Percentiles rank a stretch among this genome's conserved stretches.
Conservation (phyloP, 306 rosid genomes). For the Prunus dulcis region DNA sequence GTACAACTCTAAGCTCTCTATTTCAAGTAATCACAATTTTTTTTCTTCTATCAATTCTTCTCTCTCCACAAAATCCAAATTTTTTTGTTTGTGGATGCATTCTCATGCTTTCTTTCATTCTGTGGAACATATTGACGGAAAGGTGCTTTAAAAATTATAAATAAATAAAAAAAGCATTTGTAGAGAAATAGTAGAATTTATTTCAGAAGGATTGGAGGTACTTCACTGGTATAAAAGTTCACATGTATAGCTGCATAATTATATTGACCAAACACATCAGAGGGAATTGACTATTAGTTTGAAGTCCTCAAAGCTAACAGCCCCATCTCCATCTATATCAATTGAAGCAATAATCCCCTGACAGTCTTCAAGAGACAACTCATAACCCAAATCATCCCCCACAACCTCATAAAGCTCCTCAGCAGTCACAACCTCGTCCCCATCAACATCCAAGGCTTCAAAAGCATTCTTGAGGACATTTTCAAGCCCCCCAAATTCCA, state of each 20-base stretch:
- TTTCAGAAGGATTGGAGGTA: neutral
- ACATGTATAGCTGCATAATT: neutral
- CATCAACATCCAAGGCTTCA: constrained; percentile 48
- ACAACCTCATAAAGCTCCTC: constrained; percentile 48
- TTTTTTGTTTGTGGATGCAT: no score
- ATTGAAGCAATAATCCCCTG: constrained; percentile 49
- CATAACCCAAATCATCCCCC: constrained; percentile 40
- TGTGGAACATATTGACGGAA: no score
- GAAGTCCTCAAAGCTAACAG: constrained; percentile 55
- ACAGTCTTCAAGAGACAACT: constrained; percentile 48
- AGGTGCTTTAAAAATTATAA: neutral
- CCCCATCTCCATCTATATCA: constrained; percentile 75
- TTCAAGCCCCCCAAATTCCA: constrained; percentile 44
- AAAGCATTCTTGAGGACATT: constrained; percentile 36
- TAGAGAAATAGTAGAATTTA: neutral
- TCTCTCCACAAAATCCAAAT: no score
- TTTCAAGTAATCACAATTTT: no score
- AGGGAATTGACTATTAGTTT: constrained; percentile 50
- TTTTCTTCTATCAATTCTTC: no score
- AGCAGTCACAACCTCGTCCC: constrained; percentile 42
- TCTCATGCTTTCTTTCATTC: no score
- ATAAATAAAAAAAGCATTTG: neutral
- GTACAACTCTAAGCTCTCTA: no score
- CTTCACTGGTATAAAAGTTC: neutral
- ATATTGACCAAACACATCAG: neutral